Conservation (phyloP, 2,329 filamentous ascomycete species). For the Alternaria panax region DNA sequence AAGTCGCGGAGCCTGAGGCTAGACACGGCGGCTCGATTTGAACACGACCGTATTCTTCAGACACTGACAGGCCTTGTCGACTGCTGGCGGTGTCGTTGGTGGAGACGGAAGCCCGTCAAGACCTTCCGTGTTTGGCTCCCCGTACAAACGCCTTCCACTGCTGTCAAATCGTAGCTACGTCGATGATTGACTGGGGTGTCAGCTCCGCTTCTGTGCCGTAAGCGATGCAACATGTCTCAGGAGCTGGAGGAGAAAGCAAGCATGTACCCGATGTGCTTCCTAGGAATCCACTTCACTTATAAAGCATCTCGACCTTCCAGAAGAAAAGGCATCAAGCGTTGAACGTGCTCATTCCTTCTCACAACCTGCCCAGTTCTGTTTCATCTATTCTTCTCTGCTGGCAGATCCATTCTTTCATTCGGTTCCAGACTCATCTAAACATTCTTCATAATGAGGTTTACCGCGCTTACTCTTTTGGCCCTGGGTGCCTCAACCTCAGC, state of each 20-base stretch:
- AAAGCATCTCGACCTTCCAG: slow-evolving; percentile 34
- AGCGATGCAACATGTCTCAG: slow-evolving; percentile 34
- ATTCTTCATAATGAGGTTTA: slow-evolving; percentile 42
- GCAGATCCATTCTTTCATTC: slow-evolving; percentile 36
- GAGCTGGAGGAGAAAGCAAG: slow-evolving; percentile 12
- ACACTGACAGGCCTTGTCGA: slow-evolving; percentile 19
- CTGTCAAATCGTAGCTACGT: slow-evolving; percentile 2
- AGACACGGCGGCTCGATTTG: background rate
- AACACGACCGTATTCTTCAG: slow-evolving; percentile 5
- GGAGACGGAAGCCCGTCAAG: slow-evolving; percentile 18
- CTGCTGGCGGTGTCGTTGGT: slow-evolving; percentile 20
- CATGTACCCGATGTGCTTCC: slow-evolving; percentile 7
- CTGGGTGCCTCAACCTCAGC: slow-evolving; percentile 42
- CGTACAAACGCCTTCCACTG: slow-evolving; percentile 9
- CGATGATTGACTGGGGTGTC: slow-evolving; percentile 15
- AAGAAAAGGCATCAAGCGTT: slow-evolving; percentile 33
- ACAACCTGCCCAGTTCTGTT: slow-evolving; percentile 38
- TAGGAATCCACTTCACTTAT: slow-evolving; percentile 27
- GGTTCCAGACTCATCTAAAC: slow-evolving; percentile 15
- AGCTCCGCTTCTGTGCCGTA: slow-evolving; percentile 17
- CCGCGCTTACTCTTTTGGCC: slow-evolving; percentile 40
- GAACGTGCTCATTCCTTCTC: slow-evolving; percentile 47
- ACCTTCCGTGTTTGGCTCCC: slow-evolving; percentile 22
- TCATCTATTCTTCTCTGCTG: slow-evolving; percentile 40
- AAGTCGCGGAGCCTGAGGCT: background rate